phyloP scores from a whole-genome alignment of 2,329 filamentous ascomycete genomes.

The Diaporthe sp. region DNA sequence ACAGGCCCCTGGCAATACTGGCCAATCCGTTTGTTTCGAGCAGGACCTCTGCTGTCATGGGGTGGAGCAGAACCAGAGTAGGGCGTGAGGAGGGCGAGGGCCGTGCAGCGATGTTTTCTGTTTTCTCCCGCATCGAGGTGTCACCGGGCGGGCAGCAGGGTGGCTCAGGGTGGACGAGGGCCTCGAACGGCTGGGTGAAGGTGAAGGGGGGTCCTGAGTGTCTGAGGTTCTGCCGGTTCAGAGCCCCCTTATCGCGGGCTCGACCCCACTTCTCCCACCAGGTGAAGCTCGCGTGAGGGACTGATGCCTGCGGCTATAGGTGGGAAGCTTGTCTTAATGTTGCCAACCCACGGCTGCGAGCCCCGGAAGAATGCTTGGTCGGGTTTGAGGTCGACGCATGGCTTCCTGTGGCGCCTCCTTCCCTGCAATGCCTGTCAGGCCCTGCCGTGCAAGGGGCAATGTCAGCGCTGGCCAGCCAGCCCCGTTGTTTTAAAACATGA shows the following conservation, averaged over 20 bases:
- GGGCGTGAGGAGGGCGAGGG: constrained; percentile 18
- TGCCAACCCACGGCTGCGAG: constrained; percentile 2
- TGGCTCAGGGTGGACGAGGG: constrained; percentile 20
- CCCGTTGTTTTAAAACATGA: constrained; percentile 35
- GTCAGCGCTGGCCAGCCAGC: constrained; percentile 19
- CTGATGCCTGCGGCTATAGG: constrained; percentile 9
- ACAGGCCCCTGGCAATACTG: constrained; percentile 29
- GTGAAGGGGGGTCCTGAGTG: constrained; percentile 25
- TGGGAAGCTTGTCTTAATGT: constrained; percentile 7
- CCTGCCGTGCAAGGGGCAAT: not conserved
- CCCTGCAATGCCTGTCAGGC: constrained; percentile 4
- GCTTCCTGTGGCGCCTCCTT: constrained; percentile 12
- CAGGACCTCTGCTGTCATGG: not conserved
- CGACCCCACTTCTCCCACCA: constrained; percentile 16
- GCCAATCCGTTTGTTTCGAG: constrained; percentile 30
- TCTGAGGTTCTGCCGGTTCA: constrained; percentile 34
- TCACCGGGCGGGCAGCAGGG: constrained; percentile 4
- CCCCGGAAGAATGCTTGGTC: constrained; percentile 30
- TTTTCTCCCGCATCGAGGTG: constrained; percentile 13
- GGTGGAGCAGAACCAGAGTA: constrained; percentile 10
- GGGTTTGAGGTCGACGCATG: constrained; percentile 32
- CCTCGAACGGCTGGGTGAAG: constrained; percentile 15
- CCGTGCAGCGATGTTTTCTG: constrained; percentile 18
- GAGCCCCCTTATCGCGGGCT: constrained; percentile 23
- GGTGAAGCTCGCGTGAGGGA: constrained; percentile 20